phyloP scores from a whole-genome alignment of 371 early-diverging fungal genomes.

The Mucor lusitanicus region DNA sequence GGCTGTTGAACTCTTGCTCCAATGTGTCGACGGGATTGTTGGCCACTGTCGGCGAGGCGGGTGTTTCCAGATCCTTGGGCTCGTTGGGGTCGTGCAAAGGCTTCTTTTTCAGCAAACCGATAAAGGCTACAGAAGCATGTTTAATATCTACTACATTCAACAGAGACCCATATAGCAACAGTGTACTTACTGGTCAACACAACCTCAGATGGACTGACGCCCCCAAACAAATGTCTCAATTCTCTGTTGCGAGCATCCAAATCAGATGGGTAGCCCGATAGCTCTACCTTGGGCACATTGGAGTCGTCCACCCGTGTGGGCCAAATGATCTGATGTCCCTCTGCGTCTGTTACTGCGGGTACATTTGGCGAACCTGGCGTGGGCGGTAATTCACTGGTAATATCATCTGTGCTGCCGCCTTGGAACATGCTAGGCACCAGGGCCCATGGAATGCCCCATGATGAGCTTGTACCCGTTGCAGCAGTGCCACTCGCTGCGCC shows the following conservation, averaged over 20 bases:
- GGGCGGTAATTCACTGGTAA: conserved; percentile 6
- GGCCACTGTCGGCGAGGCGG: conserved; percentile 14
- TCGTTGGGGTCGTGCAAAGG: conserved; percentile 14
- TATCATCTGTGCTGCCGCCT: conserved; percentile 12
- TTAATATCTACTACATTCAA: no score
- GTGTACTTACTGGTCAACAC: conserved; percentile 37
- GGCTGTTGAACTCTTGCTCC: conserved; percentile 40
- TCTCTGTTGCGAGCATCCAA: conserved; percentile 41
- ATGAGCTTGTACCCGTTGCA: background rate
- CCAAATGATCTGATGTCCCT: conserved; percentile 47
- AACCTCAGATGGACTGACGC: conserved; percentile 39
- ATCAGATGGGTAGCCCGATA: conserved; percentile 32
- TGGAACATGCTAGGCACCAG: conserved; percentile 43
- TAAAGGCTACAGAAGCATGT: conserved; percentile 29
- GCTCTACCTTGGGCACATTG: conserved; percentile 27
- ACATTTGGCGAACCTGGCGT: conserved; percentile 18
- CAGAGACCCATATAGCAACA: background rate
- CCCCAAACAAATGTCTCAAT: conserved; percentile 42
- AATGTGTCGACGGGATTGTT: conserved; percentile 20
- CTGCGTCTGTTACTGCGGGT: conserved; percentile 22
- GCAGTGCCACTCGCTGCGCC: background rate
- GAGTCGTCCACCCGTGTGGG: conserved; percentile 36
- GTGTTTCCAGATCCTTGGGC: conserved; percentile 14
- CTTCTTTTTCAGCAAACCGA: conserved; percentile 42
- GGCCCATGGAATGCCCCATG: conserved; percentile 57